Evolutionary conservation across 371 early-diverging fungal species (phyloP), one percentile per base, ranked within the genome.

Genomic region (Saksenaea vasiformis): DNA sequence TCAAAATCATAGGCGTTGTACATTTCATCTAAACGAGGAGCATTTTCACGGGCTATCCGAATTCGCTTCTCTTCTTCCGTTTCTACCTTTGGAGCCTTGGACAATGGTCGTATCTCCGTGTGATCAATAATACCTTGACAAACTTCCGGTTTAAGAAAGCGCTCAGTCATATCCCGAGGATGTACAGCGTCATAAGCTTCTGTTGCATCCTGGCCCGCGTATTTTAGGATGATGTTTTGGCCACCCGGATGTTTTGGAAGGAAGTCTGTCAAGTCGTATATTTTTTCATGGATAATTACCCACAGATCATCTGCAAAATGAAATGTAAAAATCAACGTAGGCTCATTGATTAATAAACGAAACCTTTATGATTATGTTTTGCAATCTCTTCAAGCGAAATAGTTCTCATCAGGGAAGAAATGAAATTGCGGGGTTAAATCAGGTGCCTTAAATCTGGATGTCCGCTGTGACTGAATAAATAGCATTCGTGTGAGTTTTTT

Each of bases 221-320:
- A 82, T 65, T 89, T 84, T 31, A 87, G 56, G 58, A 87, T 87
- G 22, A 87, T 84, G 56, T 85, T 86, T 59, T 79, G 80, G 10
- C 90, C 90, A 41, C 91, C 88, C 31, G 89, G 88, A 66, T 89
- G 90, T 61, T 88, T 79, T 14, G 82, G 82, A 17, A 82, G 62
- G 74, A 95, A 95, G 31, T 84, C 73, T 34, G 96, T 94, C 39
- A 91, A 86, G 70, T 96, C 91, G 65, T 92, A 90, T 13, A 96
- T 95, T 67, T 90, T 83, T 57, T 87, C 91, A 65, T 91, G 86
- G 38, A 95, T 80, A 58, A 93, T 84, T 44, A 95, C 86, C 96
- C 96, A 96, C 61, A 91, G 77, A 76, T 95, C 94, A 53, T 76
- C 79, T 82, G 38, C 15, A 39, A 11, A 62, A 28, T 28, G 19